Base-by-base conservation (phyloP, 306 rosid species). In the Dryas alaskensis region DNA sequence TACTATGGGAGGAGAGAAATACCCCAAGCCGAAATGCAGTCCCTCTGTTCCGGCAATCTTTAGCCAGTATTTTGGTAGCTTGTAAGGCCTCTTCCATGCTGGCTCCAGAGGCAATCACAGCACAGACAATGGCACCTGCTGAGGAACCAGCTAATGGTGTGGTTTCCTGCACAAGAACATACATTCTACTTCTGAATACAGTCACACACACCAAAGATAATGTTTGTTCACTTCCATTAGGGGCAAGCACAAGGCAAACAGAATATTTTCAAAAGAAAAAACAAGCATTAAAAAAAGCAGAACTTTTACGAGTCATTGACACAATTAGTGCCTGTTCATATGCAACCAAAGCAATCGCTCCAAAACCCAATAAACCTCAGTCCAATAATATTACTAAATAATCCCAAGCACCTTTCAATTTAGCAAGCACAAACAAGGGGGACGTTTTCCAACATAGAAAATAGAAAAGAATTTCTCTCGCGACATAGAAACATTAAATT, bases 21-120 rank as follows among this genome's bases (percentile, higher is more conserved):
- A 93, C 98, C 92, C 98, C 98, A 64, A 93, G 88, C 59, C 97
- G 92, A 87, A 93, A 93, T 5, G 96, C 98, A 63, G 98, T 93
- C 72, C 98, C 98, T 19, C 82, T 72, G 65, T 44, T 88, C 79
- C 98, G 84, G 76, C 98, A 93, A 89, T 93, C 96, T 49, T 87
- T 91, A 64, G 97, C 97, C 79, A 91, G 84, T 68, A 89, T n/a
- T 88, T 93, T 91, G 72, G 97, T 93, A 52, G 88, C 98, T 54
- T 13, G 45, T 82, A 91, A 65, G 57, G 90, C 96, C 74, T 91
- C 97, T 84, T 86, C 84, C 97, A 94, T 94, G 62, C 87, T 88
- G 40, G 92, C 91, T 73, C 98, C 97, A 2, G 96, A 94, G 22
- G 97, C 97, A 85, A 94, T 72, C 67, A 89, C 96, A 12, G 97